Evolutionary conservation across 176 grass and related monocot species (phyloP).

Genomic region (Neostapfia colusana): DNA sequence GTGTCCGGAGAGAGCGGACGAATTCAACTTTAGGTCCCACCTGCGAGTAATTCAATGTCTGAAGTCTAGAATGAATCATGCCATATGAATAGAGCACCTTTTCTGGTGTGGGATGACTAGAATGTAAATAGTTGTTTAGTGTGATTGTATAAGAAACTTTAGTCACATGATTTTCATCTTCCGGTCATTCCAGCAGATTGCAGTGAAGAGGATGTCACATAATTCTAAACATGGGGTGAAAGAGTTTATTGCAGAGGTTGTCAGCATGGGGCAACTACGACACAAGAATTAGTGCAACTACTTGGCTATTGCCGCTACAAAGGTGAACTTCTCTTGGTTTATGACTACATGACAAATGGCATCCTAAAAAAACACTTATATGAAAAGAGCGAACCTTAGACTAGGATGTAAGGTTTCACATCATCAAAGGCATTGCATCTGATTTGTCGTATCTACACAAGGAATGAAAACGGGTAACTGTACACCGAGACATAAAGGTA

Average conservation of each 20-base stretch:
- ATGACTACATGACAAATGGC: conserved; percentile 51
- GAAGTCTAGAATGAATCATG: neutral
- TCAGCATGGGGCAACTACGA: conserved; percentile 47
- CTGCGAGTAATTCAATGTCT: neutral
- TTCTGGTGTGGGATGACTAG: conserved; percentile 57
- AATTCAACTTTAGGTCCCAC: too few species aligned
- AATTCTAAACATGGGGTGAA: conserved; percentile 49
- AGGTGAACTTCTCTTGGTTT: conserved; percentile 55
- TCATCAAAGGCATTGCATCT: conserved; percentile 53
- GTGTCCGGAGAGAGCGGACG: too few species aligned
- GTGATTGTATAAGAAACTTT: too few species aligned
- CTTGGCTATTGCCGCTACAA: conserved; percentile 52
- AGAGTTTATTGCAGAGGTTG: conserved; percentile 54
- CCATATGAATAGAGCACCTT: conserved; percentile 31
- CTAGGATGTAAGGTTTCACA: conserved; percentile 43
- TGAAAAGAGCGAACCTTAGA: conserved; percentile 16
- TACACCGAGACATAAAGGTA: conserved; percentile 59
- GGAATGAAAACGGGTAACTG: conserved; percentile 49
- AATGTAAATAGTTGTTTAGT: conserved; percentile 65
- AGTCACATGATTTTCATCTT: too few species aligned
- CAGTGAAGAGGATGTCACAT: conserved; percentile 50
- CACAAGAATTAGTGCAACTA: conserved; percentile 54
- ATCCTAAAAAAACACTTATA: conserved; percentile 53
- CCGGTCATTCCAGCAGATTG: conserved; percentile 33
- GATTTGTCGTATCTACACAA: conserved; percentile 55